Evolutionary conservation across 1,284 basidiomycete genomes (phyloP), one percentile per base, ranked within the genome.

Genomic region (Athelia sp.): DNA sequence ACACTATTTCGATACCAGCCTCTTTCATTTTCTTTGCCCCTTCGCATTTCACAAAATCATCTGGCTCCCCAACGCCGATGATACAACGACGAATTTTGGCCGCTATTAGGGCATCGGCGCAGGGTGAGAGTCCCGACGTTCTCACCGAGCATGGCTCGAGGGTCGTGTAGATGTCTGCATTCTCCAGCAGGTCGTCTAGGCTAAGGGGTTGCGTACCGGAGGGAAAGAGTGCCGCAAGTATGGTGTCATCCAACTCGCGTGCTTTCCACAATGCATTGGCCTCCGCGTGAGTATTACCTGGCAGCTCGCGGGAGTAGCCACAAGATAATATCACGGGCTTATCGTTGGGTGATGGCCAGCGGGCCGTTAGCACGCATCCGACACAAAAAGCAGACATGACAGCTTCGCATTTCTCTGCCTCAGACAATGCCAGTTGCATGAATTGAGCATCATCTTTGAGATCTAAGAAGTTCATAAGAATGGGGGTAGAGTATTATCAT

Each of bases 281-380:
- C 70, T 99, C 96, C 13, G 96, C 96, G 66, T 99, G 97, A 1
- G 96, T 98, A 66, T 98, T 99, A 46, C 95, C 96, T 1, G 84
- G 78, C 0, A 98, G 78, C 66, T 99, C 95, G 61, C 97, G 79
- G 31, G 94, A 98, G 69, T 87, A 96, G 22, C 95, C 95, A 6
- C 86, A 85, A 4, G 90, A 73, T 22, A 99, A 69, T 34, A 90
- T 68, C 59, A 78, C 57, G 44, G 78, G 66, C 50, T 62, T 21
- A 52, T 64, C 54, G 55, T 67, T 60, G 13, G 66, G 65, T 4
- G 72, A 52, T 15, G 73, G 71, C 58, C 67, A 71, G 43, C 68
- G 63, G 51, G 75, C 63, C 31, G 87, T 84, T 44, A 98, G 71
- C 31, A 93, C 79, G 58, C 91, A 96, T 31, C 97, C 96, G 18